Base-by-base conservation (phyloP, 2,329 filamentous ascomycete species). In the Penicillium sp. region DNA sequence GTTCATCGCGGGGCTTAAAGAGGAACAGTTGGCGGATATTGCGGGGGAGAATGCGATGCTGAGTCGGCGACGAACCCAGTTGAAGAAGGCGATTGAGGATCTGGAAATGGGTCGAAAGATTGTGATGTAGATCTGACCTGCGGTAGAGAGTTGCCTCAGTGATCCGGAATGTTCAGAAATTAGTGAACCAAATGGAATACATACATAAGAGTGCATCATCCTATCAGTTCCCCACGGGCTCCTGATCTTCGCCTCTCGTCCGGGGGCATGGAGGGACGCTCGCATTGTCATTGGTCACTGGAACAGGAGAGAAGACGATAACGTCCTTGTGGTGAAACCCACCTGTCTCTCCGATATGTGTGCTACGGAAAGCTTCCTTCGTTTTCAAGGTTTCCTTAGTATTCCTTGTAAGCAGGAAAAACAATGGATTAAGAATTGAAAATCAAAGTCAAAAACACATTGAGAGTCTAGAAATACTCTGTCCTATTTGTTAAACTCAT, bases 21-120 rank as follows among this genome's bases (percentile, higher is more conserved):
- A 73, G 0, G 74, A 78, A 0, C 70, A 85, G 62, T 71, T 89
- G 0, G 74, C 79, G 13, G 66, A 72, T 13, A 81, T 89, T 57
- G 84, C 84, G 0, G 83, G 81, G 0, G 85, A 89, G 63, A 80
- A 84, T 19, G 64, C 67, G 0, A 62, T 62, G 0, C 69, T 75
- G 0, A 38, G 44, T 3, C 14, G 19, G 44, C n/a, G n/a, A 27
- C 32, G 32, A 2, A 5, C 6, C 23, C 23, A 23, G 2, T 8
- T 47, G 32, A 10, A 27, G n/a, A 47, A 27, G 6, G 32, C 7
- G 44, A 47, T 29, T 6, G 19, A 38, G 23, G 44, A 47, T 5
- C 11, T 47, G n/a, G 32, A 47, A 27, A 23, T 23, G 23, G 23
- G 23, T 23, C 23, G 23, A 23, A 23, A 23, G 23, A 23, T 23